Evolutionary conservation across 768 basidiomycete genomes (phyloP), one percentile per base, ranked within the genome.

Genomic region (Naganishia vaughanmartiniae): DNA sequence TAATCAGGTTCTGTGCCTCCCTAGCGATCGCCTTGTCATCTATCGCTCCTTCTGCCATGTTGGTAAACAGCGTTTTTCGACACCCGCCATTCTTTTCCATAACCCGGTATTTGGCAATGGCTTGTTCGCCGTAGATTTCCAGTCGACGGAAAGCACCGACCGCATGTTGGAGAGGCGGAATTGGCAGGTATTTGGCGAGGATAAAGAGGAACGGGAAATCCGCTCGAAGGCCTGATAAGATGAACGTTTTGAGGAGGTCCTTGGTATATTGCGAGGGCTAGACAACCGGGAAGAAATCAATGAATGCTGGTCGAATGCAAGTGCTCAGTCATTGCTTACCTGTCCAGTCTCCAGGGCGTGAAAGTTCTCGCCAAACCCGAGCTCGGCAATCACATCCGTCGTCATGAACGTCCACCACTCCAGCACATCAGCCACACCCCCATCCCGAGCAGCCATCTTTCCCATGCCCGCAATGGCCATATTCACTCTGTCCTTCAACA

Each of bases 251-350:
- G 33, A 58, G 34, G 3, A 58, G 34, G n/a, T 58, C 57, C 33
- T 58, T 58, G 57, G 57, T 58, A 21, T 58, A 58, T 39, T 58
- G 57, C 19, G 57, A 58, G 57, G 57, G 57, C 57, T 58, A 39
- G 24, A 51, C 12, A 24, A 51, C 48, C 48, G 7, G 19, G 17
- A 24, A 39, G 55, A 56, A 15, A 55, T 26, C 24, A 24, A 55
- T 4, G 34, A 30, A 26, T 55, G 15, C 3, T 15, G 54, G 11
- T 2, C 6, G 24, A 55, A n/a, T 7, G 24, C 9, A 55, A 55
- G 21, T 30, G 5, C 14, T 28, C 4, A 28, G 21, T 28, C n/a
- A 10, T 6, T 5, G 24, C 57, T n/a, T 21, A 58, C 57, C 24
- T 58, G 12, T n/a, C 57, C 57, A 1, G 34, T 58, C 21, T 58